phyloP scores from a whole-genome alignment of 1,139 yeast genomes.

The Geotrichum aggregatum region DNA sequence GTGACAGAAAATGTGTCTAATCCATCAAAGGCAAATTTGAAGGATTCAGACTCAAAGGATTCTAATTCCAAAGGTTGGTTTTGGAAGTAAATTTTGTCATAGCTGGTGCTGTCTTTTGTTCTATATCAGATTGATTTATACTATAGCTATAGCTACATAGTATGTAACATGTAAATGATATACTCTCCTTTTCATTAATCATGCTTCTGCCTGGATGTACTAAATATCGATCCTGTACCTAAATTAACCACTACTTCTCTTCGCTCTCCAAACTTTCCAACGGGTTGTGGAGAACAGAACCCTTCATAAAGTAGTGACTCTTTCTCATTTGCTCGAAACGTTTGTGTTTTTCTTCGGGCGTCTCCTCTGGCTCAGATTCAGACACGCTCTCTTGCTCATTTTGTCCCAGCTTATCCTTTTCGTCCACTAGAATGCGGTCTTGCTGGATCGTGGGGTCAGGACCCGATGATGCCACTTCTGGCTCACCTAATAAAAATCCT shows the following conservation, averaged over 20 bases:
- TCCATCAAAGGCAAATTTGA: not conserved
- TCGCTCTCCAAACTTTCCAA: slow-evolving; percentile 33
- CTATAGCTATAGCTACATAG: no score
- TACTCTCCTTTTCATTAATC: slow-evolving; percentile 4
- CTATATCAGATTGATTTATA: no score
- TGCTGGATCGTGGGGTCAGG: slow-evolving; percentile 30
- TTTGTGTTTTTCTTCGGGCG: slow-evolving; percentile 61
- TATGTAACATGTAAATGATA: not conserved
- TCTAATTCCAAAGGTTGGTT: slow-evolving; percentile 27
- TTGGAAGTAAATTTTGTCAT: slow-evolving; percentile 27
- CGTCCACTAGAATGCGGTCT: slow-evolving; percentile 30
- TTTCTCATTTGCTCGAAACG: slow-evolving; percentile 73
- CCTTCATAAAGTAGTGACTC: slow-evolving; percentile 72
- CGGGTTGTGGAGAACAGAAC: slow-evolving; percentile 39
- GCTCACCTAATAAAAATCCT: slow-evolving; percentile 54
- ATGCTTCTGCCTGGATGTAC: not conserved
- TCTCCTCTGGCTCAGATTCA: slow-evolving; percentile 42
- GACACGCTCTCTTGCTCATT: slow-evolving; percentile 42
- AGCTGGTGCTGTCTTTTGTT: not conserved
- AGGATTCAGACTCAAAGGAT: slow-evolving; percentile 14
- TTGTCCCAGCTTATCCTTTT: slow-evolving; percentile 31
- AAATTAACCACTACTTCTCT: slow-evolving; percentile 20
- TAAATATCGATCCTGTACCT: not conserved
- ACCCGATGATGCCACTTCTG: slow-evolving; percentile 37
- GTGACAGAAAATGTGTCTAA: slow-evolving; percentile 34